Percentiles rank a stretch among this genome's conserved stretches.
Conservation (phyloP, 768 basidiomycete genomes). For the Suillus discolor region DNA sequence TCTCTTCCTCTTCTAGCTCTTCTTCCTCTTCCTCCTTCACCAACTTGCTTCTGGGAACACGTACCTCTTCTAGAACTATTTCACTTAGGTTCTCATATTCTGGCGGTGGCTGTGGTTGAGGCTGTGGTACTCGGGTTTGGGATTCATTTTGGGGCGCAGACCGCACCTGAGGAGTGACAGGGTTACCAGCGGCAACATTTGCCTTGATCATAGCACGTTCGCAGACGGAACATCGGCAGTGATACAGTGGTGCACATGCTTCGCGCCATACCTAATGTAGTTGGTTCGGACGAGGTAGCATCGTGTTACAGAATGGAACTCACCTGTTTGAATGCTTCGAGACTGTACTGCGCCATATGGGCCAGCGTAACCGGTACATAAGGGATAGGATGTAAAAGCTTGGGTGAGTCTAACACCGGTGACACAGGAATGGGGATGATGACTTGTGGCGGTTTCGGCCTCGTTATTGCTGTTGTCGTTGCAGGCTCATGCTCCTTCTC, state of each 20-base stretch:
- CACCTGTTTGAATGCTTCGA: conserved; percentile 60
- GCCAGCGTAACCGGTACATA: conserved; percentile 60
- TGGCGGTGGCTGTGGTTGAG: conserved; percentile 17
- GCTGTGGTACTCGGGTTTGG: conserved; percentile 19
- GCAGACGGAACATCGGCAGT: conserved; percentile 74
- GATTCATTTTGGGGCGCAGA: conserved; percentile 15
- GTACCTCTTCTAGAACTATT: conserved; percentile 31
- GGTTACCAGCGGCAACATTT: conserved; percentile 44
- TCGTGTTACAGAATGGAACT: conserved; percentile 25
- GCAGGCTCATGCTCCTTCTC: conserved; percentile 38
- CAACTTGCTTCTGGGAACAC: conserved; percentile 17
- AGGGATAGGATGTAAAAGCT: conserved; percentile 66
- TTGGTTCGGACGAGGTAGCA: background rate
- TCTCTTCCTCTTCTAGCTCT: conserved; percentile 30
- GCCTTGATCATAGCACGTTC: conserved; percentile 62
- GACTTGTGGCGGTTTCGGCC: conserved; percentile 32
- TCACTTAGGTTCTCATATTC: conserved; percentile 19
- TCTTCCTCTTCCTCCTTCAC: conserved; percentile 22
- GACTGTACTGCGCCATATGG: conserved; percentile 57
- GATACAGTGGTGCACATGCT: conserved; percentile 69
- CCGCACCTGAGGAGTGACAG: conserved; percentile 31
- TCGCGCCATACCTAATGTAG: conserved; percentile 66
- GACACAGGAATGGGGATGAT: conserved; percentile 45
- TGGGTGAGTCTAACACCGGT: conserved; percentile 65
- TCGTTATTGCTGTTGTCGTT: conserved; percentile 7